These are phyloP conservation scores for Elaeis oleifera DNA, from an alignment of 202 grass and related monocot species.

Conservation along the genomic window DNA sequence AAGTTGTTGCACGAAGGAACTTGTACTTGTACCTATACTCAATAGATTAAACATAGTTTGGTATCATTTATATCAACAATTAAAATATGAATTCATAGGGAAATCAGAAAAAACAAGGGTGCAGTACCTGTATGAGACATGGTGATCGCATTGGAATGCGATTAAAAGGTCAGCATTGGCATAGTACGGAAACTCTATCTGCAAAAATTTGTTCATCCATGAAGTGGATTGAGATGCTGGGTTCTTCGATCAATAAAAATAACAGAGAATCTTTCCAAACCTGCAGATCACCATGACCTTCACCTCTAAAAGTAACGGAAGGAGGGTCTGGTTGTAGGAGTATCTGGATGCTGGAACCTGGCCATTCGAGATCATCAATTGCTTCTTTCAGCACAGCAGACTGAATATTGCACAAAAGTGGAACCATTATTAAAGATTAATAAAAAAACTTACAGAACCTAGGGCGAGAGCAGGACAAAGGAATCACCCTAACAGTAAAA, in stretches of 20 bases:
- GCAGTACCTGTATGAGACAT: slow-evolving; percentile 49
- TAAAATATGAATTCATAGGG: too few species aligned
- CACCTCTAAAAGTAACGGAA: slow-evolving; percentile 62
- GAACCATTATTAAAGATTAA: neutral
- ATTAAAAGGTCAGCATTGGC: slow-evolving; percentile 75
- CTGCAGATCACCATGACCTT: slow-evolving; percentile 94
- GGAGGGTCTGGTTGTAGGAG: slow-evolving; percentile 55
- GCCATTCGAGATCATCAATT: slow-evolving; percentile 90
- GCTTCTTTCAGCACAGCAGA: slow-evolving; percentile 80
- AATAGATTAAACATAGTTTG: too few species aligned
- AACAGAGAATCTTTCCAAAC: slow-evolving; percentile 29
- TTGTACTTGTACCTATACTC: slow-evolving; percentile 75
- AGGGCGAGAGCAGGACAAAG: neutral
- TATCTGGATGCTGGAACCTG: slow-evolving; percentile 80
- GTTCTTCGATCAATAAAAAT: neutral
- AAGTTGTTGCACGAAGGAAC: slow-evolving; percentile 77
- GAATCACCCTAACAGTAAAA: slow-evolving; percentile 63
- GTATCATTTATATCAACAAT: too few species aligned
- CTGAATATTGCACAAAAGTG: slow-evolving; percentile 29
- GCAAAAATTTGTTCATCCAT: slow-evolving; percentile 13
- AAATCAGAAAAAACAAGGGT: neutral
- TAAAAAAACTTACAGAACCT: too few species aligned
- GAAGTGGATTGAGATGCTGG: neutral
- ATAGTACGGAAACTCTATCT: slow-evolving; percentile 78
- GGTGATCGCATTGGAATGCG: slow-evolving; percentile 74